These are phyloP conservation scores for Paracamarosporium sp. DNA, from an alignment of 2,329 filamentous ascomycete genomes.

Conservation along the genomic window DNA sequence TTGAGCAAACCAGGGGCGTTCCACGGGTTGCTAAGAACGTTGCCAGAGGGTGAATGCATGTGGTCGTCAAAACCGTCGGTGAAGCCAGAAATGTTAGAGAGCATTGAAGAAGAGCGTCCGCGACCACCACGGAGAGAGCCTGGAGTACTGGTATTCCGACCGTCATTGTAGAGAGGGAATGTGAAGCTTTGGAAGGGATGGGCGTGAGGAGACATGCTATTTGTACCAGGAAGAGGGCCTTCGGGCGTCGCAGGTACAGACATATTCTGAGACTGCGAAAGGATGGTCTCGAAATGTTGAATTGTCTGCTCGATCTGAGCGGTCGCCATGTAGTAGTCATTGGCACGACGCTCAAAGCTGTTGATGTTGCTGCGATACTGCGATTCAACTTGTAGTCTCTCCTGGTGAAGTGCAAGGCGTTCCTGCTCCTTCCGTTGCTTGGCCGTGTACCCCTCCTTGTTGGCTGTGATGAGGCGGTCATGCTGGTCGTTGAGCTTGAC, in stretches of 20 bases:
- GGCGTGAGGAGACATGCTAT: slow-evolving; percentile 42
- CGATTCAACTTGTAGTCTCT: slow-evolving; percentile 43
- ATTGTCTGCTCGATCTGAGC: slow-evolving; percentile 44
- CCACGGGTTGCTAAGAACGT: slow-evolving; percentile 44
- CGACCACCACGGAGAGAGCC: slow-evolving; percentile 47
- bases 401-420: slow-evolving; percentile 44
- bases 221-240: slow-evolving; percentile 63
- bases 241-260: slow-evolving; percentile 64
- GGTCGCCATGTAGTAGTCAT: slow-evolving; percentile 45
- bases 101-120: slow-evolving; percentile 59
- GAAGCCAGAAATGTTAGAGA: slow-evolving; percentile 59
- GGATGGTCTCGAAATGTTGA: slow-evolving; percentile 48
- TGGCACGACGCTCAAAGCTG: slow-evolving; percentile 46
- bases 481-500: slow-evolving; percentile 76
- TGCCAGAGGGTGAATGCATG: slow-evolving; percentile 29
- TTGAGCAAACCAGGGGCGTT: slow-evolving; percentile 47
- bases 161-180: slow-evolving; percentile 39
- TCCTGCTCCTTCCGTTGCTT: slow-evolving; percentile 57
- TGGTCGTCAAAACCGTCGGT: slow-evolving; percentile 54
- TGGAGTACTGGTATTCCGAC: slow-evolving; percentile 39
- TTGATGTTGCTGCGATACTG: slow-evolving; percentile 49
- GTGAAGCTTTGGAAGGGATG: slow-evolving; percentile 46
- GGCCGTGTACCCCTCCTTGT: slow-evolving; percentile 68
- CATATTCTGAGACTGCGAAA: slow-evolving; percentile 43
- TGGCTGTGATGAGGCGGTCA: slow-evolving; percentile 73